phyloP scores from a whole-genome alignment of 306 rosid genomes.

The Gynostemma pentaphyllum region DNA sequence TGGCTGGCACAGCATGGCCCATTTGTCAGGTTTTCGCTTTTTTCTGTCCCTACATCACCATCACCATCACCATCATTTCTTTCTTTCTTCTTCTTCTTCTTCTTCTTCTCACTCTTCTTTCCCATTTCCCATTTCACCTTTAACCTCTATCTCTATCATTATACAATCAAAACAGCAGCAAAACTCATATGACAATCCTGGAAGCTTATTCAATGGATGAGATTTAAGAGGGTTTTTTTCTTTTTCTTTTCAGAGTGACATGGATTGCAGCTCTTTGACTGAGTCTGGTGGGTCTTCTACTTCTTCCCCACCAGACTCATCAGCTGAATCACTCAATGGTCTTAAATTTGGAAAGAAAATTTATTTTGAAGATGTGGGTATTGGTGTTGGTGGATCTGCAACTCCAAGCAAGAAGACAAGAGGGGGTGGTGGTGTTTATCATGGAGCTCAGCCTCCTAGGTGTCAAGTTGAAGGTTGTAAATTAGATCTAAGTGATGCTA shows the following conservation, averaged over 20 bases:
- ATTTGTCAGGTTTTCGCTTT: conserved; percentile 49
- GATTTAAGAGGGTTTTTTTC: conserved; percentile 18
- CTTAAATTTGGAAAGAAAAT: conserved; percentile 63
- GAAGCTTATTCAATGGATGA: conserved; percentile 21
- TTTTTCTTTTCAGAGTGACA: conserved; percentile 15
- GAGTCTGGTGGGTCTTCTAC: conserved; percentile 38
- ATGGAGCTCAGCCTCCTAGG: conserved; percentile 53
- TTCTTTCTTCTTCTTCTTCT: conserved; percentile 17
- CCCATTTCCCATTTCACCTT: conserved; percentile 3
- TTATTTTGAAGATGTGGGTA: conserved; percentile 61
- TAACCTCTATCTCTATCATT: not conserved
- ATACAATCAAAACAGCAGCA: not conserved
- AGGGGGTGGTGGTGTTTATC: conserved; percentile 29
- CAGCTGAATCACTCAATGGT: conserved; percentile 54
- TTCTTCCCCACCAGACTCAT: conserved; percentile 40
- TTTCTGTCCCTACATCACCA: conserved; percentile 17
- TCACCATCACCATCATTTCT: conserved; percentile 14
- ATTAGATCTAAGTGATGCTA: conserved; percentile 76
- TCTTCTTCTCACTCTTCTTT: conserved; percentile 5
- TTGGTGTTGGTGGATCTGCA: conserved; percentile 21
- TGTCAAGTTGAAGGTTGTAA: conserved; percentile 91
- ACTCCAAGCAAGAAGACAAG: conserved; percentile 38
- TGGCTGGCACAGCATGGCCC: no score
- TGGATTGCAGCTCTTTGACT: conserved; percentile 47
- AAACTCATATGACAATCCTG: not conserved